Percentiles rank a stretch among this genome's conserved stretches.
Conservation (phyloP, 495 filamentous ascomycete genomes). For the Penicillium odoratum region DNA sequence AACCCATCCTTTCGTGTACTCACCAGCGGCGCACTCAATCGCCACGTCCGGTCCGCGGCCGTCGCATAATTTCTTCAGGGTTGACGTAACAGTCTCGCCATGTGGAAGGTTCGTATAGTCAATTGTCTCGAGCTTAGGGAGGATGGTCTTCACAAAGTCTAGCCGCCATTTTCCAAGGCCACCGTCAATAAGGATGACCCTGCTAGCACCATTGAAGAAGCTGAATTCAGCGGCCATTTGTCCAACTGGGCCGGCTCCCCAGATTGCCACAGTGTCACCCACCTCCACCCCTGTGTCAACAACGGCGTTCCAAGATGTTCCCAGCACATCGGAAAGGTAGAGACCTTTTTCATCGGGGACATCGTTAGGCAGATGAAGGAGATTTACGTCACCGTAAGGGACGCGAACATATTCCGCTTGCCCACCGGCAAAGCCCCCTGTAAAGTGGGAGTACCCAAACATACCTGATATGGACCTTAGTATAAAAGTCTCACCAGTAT, state of each 20-base stretch:
- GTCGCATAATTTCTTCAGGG: slow-evolving; percentile 71
- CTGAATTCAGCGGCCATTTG: slow-evolving; percentile 78
- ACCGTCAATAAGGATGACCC: slow-evolving; percentile 80
- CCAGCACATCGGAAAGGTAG: slow-evolving; percentile 77
- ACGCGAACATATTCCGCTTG: slow-evolving; percentile 88
- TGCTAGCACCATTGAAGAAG: slow-evolving; percentile 66
- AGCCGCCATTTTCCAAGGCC: slow-evolving; percentile 63
- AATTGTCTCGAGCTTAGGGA: slow-evolving; percentile 61
- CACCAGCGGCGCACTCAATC: slow-evolving; percentile 81
- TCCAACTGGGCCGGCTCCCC: slow-evolving; percentile 74
- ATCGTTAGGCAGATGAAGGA: slow-evolving; percentile 74
- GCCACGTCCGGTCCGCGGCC: slow-evolving; percentile 68
- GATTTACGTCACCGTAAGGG: slow-evolving; percentile 78
- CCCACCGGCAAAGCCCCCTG: slow-evolving; percentile 85
- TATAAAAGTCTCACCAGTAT: background rate
- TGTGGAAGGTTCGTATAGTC: slow-evolving; percentile 55
- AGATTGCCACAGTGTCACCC: slow-evolving; percentile 36
- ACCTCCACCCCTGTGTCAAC: slow-evolving; percentile 77
- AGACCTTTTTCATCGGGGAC: slow-evolving; percentile 88
- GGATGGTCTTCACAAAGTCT: slow-evolving; percentile 61
- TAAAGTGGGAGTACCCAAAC: slow-evolving; percentile 63
- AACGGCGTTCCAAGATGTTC: slow-evolving; percentile 78
- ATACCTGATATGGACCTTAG: slow-evolving; percentile 32
- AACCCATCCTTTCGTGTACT: slow-evolving; percentile 81
- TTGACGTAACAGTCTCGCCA: slow-evolving; percentile 62